Evolutionary conservation across 1,284 basidiomycete genomes (phyloP).

Genomic region (Pascua guehoae): DNA sequence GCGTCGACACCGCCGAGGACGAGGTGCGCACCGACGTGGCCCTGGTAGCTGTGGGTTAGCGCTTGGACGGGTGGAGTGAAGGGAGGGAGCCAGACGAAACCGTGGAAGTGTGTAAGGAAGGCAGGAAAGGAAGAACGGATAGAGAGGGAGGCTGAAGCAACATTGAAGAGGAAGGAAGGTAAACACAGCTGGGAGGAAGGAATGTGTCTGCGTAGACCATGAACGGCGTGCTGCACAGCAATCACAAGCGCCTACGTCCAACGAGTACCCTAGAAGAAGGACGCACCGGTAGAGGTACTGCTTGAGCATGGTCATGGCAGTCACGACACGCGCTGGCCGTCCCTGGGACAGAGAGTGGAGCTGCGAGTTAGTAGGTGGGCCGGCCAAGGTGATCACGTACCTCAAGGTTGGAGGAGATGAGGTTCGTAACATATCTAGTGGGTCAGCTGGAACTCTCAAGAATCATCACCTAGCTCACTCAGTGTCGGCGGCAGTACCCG

Average conservation of each 20-base stretch:
- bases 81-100: no score
- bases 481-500: slow-evolving; percentile 96
- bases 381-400: slow-evolving; percentile 20
- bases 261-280: no score
- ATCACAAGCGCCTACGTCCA: no score
- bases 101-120: no score
- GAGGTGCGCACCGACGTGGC: slow-evolving; percentile 89
- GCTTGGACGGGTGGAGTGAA: neutral
- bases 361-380: slow-evolving; percentile 27
- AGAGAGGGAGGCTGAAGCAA: neutral
- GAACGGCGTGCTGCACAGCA: no score
- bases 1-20: slow-evolving; percentile 95
- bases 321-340: slow-evolving; percentile 82
- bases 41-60: slow-evolving; percentile 69
- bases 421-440: slow-evolving; percentile 71
- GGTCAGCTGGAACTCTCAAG: slow-evolving; percentile 4
- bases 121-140: neutral
- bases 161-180: neutral
- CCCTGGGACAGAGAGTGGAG: slow-evolving; percentile 80
- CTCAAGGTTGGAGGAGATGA: slow-evolving; percentile 90
- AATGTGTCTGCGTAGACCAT: no score
- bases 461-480: slow-evolving; percentile 53
- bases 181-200: neutral
- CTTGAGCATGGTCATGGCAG: slow-evolving; percentile 97
- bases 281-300: slow-evolving; percentile 75